phyloP scores from a whole-genome alignment of 345 rosid species.

The Laguncularia racemosa region DNA sequence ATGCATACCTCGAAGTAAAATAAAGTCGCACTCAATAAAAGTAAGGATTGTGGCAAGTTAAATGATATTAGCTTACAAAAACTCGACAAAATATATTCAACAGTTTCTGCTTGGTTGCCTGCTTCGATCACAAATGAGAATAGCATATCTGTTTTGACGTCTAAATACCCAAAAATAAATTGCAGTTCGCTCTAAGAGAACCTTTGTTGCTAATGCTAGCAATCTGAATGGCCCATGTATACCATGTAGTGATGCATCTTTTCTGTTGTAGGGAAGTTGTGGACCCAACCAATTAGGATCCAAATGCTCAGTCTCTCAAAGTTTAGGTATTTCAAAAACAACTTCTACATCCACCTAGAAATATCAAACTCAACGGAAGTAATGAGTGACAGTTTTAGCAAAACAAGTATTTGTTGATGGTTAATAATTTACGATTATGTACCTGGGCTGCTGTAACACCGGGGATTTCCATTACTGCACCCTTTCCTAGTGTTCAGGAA shows the following conservation, averaged over 20 bases:
- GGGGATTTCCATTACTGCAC: conserved; percentile 31
- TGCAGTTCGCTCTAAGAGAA: conserved; percentile 47
- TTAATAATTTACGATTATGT: background rate
- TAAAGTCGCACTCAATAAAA: background rate
- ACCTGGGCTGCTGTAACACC: conserved; percentile 51
- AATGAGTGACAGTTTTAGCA: too few species aligned
- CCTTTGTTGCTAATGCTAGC: conserved; percentile 39
- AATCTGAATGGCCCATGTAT: conserved; percentile 69
- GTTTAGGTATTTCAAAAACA: conserved; percentile 27
- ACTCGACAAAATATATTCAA: background rate
- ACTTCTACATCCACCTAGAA: conserved; percentile 62
- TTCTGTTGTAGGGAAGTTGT: conserved; percentile 32
- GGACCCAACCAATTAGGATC: conserved; percentile 55
- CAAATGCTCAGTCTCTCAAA: conserved; percentile 42
- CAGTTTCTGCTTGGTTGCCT: conserved; percentile 13
- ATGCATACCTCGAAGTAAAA: background rate
- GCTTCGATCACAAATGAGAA: conserved; percentile 67
- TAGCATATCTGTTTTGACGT: conserved; percentile 24
- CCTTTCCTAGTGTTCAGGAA: conserved; percentile 15
- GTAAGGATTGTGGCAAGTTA: too few species aligned
- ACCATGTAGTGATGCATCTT: conserved; percentile 29
- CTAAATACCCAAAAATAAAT: conserved; percentile 57
- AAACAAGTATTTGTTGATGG: background rate
- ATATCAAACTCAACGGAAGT: background rate
- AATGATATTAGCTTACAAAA: too few species aligned